Percentiles rank a stretch among this genome's conserved stretches.
These are phyloP conservation scores for Fagopyrum esculentum DNA, from an alignment of 148 eudicot species.

Conservation along the genomic window DNA sequence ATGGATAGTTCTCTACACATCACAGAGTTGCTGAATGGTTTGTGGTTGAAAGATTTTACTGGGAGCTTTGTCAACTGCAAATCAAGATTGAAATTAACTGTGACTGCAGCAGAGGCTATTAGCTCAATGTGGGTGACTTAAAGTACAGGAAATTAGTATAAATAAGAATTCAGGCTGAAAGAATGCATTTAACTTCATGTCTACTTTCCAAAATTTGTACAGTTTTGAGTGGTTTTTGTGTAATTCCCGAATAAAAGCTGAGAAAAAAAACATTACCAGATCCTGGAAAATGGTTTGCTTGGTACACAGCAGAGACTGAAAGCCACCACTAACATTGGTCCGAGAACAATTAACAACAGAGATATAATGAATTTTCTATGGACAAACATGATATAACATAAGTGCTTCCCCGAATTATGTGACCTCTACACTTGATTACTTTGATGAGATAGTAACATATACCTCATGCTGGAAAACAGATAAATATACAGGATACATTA, in stretches of 20 bases:
- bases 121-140: too few relatives aligned
- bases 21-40: constrained; percentile 46
- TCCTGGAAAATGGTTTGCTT: neutral
- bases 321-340: neutral
- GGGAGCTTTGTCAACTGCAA: constrained; percentile 68
- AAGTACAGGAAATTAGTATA: too few relatives aligned
- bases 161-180: neutral
- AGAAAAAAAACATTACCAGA: neutral
- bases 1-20: constrained; percentile 81
- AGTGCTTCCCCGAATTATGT: neutral
- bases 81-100: constrained; percentile 1
- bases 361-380: neutral
- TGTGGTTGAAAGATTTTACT: constrained; percentile 55
- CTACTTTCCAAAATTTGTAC: too few relatives aligned
- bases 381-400: neutral
- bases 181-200: too few relatives aligned
- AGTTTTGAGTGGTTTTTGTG: too few relatives aligned
- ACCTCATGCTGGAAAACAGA: neutral
- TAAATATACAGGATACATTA: neutral
- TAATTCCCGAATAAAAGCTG: too few relatives aligned
- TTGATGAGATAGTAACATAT: neutral
- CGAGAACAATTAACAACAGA: neutral
- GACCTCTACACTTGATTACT: neutral
- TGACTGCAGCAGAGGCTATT: too few relatives aligned
- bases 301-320: neutral